These are phyloP conservation scores for Fonsecaea monophora DNA, from an alignment of 2,329 filamentous ascomycete species.

Conservation along the genomic window DNA sequence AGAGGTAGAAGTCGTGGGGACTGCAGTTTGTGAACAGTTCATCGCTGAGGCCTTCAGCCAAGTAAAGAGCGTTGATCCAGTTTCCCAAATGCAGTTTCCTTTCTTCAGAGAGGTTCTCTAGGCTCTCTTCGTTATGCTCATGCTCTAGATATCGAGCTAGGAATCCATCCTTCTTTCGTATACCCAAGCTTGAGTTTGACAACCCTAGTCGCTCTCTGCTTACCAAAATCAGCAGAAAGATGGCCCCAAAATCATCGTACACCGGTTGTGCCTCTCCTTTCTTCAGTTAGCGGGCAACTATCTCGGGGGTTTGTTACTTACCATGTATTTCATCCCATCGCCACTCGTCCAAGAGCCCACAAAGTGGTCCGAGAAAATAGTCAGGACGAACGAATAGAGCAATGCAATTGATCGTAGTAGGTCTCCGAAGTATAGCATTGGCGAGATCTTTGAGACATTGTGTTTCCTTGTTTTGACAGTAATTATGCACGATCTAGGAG, in stretches of 20 bases:
- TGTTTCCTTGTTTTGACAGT: slow-evolving; percentile 66
- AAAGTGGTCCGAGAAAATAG: slow-evolving; percentile 64
- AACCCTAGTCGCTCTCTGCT: slow-evolving; percentile 66
- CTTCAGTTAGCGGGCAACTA: slow-evolving; percentile 34
- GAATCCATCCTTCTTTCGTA: slow-evolving; percentile 60
- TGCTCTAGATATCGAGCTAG: slow-evolving; percentile 61
- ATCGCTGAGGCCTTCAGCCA: slow-evolving; percentile 68
- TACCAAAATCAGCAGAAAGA: slow-evolving; percentile 64
- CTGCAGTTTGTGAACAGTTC: slow-evolving; percentile 70
- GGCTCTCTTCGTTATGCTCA: slow-evolving; percentile 54
- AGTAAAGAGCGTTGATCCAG: slow-evolving; percentile 68
- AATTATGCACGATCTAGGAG: slow-evolving; percentile 57
- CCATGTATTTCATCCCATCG: slow-evolving; percentile 69
- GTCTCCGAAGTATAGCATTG: slow-evolving; percentile 62
- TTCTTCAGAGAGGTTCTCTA: slow-evolving; percentile 61
- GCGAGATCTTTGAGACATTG: slow-evolving; percentile 69
- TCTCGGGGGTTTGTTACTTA: slow-evolving; percentile 34
- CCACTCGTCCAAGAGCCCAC: slow-evolving; percentile 67
- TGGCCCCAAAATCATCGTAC: slow-evolving; percentile 70
- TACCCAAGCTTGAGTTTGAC: slow-evolving; percentile 59
- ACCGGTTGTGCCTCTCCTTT: slow-evolving; percentile 67
- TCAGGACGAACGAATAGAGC: slow-evolving; percentile 65
- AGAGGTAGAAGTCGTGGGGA: slow-evolving; percentile 68
- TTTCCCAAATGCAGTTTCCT: slow-evolving; percentile 63
- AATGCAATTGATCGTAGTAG: slow-evolving; percentile 64